Evolutionary conservation across 208 protist genomes (phyloP).

Genomic region (Trypanosoma melophagium): DNA sequence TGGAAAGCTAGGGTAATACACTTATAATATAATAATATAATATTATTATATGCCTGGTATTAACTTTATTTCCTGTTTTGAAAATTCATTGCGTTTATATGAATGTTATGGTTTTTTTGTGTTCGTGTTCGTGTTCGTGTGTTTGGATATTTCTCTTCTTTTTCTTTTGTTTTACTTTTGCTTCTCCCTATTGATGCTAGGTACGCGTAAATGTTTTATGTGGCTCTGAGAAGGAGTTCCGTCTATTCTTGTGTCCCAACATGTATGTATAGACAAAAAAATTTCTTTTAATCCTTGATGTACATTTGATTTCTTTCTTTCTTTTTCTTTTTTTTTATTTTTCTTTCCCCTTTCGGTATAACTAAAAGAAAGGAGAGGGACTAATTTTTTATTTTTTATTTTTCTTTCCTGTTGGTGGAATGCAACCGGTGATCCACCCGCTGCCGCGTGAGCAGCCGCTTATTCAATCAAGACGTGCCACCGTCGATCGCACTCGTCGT

Average conservation of each 20-base stretch:
- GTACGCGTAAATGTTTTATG: not conserved
- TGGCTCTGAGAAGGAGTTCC: not conserved
- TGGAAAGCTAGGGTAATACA: constrained; percentile 29
- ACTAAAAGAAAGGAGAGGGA: not conserved
- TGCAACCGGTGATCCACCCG: constrained; percentile 21
- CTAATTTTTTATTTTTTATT: not conserved
- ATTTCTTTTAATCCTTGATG: too few species aligned
- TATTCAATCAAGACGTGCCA: not conserved
- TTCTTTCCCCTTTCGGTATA: not conserved
- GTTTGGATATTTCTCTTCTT: not conserved
- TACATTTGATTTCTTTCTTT: too few species aligned
- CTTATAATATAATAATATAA: not conserved
- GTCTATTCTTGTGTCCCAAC: too few species aligned
- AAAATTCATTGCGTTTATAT: too few species aligned
- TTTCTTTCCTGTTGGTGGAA: not conserved
- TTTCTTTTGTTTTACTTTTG: not conserved
- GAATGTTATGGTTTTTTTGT: too few species aligned
- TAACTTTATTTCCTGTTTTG: too few species aligned
- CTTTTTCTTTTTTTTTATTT: not conserved
- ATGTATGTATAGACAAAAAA: too few species aligned
- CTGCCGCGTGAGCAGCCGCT: constrained; percentile 11
- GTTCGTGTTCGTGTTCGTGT: not conserved
- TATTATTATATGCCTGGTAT: too few species aligned
- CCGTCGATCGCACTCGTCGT: constrained; percentile 17
- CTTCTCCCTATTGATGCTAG: too few species aligned